Conservation (phyloP, 2,329 filamentous ascomycete species). For the Alternaria atra region DNA sequence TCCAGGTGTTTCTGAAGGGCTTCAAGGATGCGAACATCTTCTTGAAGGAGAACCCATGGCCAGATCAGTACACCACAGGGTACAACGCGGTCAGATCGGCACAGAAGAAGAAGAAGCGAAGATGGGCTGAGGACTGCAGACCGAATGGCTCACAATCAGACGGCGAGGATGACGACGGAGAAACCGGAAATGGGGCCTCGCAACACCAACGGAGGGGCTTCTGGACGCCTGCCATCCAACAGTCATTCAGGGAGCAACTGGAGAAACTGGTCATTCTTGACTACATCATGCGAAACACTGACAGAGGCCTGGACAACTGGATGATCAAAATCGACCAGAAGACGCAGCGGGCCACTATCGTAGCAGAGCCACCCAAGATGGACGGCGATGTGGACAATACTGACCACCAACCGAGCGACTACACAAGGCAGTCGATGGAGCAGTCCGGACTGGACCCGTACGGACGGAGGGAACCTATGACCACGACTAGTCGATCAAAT, state of each 20-base stretch:
- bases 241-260: constrained; percentile 91
- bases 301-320: constrained; percentile 97
- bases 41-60: constrained; percentile 94
- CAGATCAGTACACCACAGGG: constrained; percentile 78
- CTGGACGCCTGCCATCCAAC: constrained; percentile 89
- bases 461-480: constrained; percentile 83
- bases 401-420: constrained; percentile 56
- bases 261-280: constrained; percentile 97
- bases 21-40: constrained; percentile 98
- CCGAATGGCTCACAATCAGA: constrained; percentile 69
- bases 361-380: constrained; percentile 80
- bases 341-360: constrained; percentile 82
- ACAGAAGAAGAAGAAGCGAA: constrained; percentile 69
- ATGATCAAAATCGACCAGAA: constrained; percentile 97
- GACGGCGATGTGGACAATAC: constrained; percentile 57
- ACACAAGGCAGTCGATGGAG: constrained; percentile 70
- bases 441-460: constrained; percentile 66
- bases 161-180: constrained; percentile 66
- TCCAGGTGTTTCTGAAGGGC: constrained; percentile 96
- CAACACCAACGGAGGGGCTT: constrained; percentile 66
- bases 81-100: constrained; percentile 74
- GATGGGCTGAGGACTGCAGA: constrained; percentile 84
- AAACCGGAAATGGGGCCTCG: constrained; percentile 46
- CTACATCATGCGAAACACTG: constrained; percentile 99
- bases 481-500: constrained; percentile 68